These are phyloP conservation scores for Brachypodium distachyon DNA, from an alignment of 202 grass and related monocot genomes.

Conservation along the genomic window DNA sequence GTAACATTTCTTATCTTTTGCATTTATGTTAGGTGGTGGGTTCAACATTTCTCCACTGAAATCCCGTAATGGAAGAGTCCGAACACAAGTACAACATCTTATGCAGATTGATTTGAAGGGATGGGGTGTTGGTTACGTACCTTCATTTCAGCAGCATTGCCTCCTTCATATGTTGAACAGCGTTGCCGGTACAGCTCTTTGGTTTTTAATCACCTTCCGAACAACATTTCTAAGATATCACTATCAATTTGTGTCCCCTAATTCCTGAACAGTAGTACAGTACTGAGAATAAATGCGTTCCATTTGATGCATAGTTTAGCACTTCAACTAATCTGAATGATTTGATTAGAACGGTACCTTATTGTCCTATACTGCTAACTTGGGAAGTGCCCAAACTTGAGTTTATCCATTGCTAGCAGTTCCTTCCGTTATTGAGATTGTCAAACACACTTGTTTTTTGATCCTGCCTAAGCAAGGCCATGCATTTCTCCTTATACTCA, in stretches of 20 bases:
- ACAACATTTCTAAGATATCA: neutral
- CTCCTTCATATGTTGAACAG: conserved; percentile 96
- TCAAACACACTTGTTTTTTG: neutral
- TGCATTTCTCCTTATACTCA: neutral
- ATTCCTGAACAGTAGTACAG: neutral
- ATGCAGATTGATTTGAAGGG: conserved; percentile 99
- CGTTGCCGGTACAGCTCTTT: conserved; percentile 66
- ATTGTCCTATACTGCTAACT: neutral
- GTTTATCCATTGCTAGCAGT: neutral
- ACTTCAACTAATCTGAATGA: conserved; percentile 1
- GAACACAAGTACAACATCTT: conserved; percentile 94
- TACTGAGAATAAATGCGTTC: neutral
- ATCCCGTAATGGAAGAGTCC: conserved; percentile 62
- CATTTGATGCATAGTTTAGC: neutral
- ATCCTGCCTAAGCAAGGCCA: neutral
- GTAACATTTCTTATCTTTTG: neutral
- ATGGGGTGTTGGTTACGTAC: conserved; percentile 76
- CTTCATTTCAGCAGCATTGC: conserved; percentile 93
- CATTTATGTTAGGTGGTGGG: conserved; percentile 63
- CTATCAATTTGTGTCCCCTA: neutral
- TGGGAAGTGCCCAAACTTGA: neutral
- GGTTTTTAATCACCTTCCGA: neutral
- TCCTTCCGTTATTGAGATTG: neutral
- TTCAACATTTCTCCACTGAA: conserved; percentile 97
- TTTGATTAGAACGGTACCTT: neutral